A percentile compares a stretch with the other conserved stretches of the same genome.
phyloP scores from a whole-genome alignment of 306 rosid genomes.

The Comarum palustre region DNA sequence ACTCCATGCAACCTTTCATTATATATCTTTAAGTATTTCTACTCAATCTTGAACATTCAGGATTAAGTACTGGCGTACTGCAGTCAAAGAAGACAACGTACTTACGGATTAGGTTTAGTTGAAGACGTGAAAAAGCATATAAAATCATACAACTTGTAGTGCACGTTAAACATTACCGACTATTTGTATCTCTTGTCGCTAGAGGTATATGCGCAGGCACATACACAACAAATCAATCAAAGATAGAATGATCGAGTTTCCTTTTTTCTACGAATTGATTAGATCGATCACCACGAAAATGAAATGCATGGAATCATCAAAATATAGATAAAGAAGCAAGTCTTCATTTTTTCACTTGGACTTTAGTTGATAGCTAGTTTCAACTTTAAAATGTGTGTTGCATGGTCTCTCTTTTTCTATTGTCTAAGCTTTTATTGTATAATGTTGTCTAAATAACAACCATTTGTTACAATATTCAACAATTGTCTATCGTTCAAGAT shows the following conservation, averaged over 20 bases:
- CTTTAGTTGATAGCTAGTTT: background rate
- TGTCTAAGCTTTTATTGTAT: background rate
- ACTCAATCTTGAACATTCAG: background rate
- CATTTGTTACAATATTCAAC: too few relatives aligned
- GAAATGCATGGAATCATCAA: background rate
- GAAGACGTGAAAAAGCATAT: background rate
- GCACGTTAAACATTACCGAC: conserved; percentile 1
- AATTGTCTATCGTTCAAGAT: too few relatives aligned
- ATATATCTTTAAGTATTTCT: background rate
- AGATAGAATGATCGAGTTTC: background rate
- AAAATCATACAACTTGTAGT: background rate
- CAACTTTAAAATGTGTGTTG: background rate
- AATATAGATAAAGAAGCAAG: background rate
- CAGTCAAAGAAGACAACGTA: background rate
- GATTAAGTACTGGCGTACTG: background rate
- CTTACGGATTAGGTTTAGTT: background rate
- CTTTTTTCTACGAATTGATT: background rate
- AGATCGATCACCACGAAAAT: background rate
- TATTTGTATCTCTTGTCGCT: background rate
- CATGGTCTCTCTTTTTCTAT: too few relatives aligned
- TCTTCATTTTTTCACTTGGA: background rate
- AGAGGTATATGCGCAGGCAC: background rate
- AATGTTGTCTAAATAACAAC: too few relatives aligned
- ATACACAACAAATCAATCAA: background rate
- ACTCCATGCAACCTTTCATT: background rate